Evolutionary conservation across 768 basidiomycete species (phyloP).

Genomic region (Phylloporus sp.): DNA sequence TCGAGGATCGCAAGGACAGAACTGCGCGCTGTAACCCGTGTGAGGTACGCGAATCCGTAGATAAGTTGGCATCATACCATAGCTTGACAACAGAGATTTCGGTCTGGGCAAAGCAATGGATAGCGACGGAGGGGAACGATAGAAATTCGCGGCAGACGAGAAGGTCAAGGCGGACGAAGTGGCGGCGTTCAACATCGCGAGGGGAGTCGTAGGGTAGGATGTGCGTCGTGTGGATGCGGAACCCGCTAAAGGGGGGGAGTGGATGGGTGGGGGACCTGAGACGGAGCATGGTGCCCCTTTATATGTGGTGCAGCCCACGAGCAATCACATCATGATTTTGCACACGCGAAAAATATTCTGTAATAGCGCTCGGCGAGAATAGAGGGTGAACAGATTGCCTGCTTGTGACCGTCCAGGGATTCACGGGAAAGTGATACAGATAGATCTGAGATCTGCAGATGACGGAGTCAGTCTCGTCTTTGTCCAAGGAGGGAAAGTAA

Average conservation of each 20-base stretch:
- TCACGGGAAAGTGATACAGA: conserved; percentile 28
- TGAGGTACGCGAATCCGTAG: conserved; percentile 3
- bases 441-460: conserved; percentile 31
- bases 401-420: conserved; percentile 28
- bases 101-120: conserved; percentile 29
- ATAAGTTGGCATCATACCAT: conserved; percentile 17
- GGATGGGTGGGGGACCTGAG: conserved; percentile 12
- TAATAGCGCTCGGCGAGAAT: conserved; percentile 28
- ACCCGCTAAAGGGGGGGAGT: conserved; percentile 3
- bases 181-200: conserved; percentile 28
- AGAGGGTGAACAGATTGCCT: conserved; percentile 31
- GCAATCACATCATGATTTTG: conserved; percentile 18
- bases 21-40: conserved; percentile 42
- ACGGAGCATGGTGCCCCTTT: conserved; percentile 23
- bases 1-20: conserved; percentile 57
- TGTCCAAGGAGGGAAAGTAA: conserved; percentile 3
- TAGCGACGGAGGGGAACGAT: conserved; percentile 29
- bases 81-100: conserved; percentile 24
- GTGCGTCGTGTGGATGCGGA: neutral
- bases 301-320: conserved; percentile 27
- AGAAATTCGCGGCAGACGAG: conserved; percentile 31
- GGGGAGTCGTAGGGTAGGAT: neutral
- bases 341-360: conserved; percentile 26
- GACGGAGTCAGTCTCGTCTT: conserved; percentile 18
- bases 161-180: conserved; percentile 29